phyloP scores from a whole-genome alignment of 305 asterid species.

The Fraxinus albicans region DNA sequence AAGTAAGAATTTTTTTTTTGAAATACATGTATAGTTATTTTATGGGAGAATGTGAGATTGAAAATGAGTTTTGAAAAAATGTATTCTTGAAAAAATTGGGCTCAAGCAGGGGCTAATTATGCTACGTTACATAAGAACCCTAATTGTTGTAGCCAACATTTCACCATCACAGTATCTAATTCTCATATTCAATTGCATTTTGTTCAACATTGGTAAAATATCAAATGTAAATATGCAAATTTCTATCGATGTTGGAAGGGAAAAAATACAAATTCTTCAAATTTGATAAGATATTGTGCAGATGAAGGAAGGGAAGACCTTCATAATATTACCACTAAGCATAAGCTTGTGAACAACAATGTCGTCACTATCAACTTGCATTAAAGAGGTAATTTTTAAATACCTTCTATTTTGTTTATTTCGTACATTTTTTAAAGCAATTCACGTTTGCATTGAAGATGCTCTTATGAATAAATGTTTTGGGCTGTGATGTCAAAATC shows the following conservation, averaged over 20 bases:
- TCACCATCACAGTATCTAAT: neutral
- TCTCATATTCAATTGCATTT: neutral
- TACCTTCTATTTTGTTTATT: too few relatives aligned
- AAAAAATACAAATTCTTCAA: neutral
- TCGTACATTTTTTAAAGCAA: too few relatives aligned
- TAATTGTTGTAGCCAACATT: neutral
- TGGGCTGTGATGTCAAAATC: too few relatives aligned
- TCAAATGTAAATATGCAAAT: neutral
- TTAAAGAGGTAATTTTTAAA: too few relatives aligned
- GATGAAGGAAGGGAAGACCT: slow-evolving; percentile 39
- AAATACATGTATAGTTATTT: neutral
- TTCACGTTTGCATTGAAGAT: too few relatives aligned
- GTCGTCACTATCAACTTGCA: too few relatives aligned
- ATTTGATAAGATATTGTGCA: neutral
- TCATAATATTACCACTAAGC: slow-evolving; percentile 91
- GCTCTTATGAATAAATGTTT: too few relatives aligned
- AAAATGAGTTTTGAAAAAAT: too few relatives aligned
- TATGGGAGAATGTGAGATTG: too few relatives aligned
- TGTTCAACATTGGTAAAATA: neutral
- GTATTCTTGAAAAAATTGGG: too few relatives aligned
- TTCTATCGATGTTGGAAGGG: neutral
- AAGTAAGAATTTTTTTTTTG: too few relatives aligned
- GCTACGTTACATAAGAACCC: neutral
- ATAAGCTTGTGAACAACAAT: slow-evolving; percentile 18
- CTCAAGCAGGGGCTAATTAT: neutral